These are phyloP conservation scores for Marchantia polymorpha DNA, from an alignment of 225 moss, liverwort and hornwort species.

Conservation along the genomic window DNA sequence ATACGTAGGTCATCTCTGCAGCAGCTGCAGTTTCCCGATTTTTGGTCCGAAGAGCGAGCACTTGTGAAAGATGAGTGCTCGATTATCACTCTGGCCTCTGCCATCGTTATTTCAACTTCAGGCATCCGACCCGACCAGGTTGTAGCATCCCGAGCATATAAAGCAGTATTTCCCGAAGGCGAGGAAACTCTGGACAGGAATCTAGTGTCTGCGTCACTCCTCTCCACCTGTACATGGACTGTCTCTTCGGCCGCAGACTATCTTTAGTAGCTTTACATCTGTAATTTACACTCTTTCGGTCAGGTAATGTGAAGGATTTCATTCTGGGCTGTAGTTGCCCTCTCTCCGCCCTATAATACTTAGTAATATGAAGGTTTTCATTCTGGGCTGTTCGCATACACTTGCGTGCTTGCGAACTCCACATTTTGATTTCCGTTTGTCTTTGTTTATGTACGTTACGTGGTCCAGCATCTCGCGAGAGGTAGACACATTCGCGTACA, in stretches of 20 bases:
- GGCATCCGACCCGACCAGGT: background rate
- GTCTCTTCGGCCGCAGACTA: background rate
- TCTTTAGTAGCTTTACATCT: background rate
- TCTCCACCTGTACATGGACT: slow-evolving; percentile 4
- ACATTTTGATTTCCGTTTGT: background rate
- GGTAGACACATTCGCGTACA: background rate
- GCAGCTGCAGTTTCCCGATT: background rate
- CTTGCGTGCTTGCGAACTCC: background rate
- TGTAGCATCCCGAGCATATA: background rate
- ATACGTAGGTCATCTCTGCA: background rate
- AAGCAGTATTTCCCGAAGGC: background rate
- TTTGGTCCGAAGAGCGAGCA: slow-evolving; percentile 4
- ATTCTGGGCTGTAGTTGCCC: background rate
- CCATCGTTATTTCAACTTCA: background rate
- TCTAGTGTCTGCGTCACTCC: background rate
- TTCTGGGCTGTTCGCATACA: background rate
- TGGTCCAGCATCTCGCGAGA: background rate
- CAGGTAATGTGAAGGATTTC: background rate
- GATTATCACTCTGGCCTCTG: background rate
- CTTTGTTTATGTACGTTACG: background rate
- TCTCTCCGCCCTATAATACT: background rate
- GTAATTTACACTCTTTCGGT: background rate
- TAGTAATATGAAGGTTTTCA: background rate
- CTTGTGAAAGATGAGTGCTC: background rate
- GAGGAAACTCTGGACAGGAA: background rate